A percentile compares a stretch with the other conserved stretches of the same genome.
These are phyloP conservation scores for Colletotrichum sp. DNA, from an alignment of 2,329 filamentous ascomycete genomes.

Conservation along the genomic window DNA sequence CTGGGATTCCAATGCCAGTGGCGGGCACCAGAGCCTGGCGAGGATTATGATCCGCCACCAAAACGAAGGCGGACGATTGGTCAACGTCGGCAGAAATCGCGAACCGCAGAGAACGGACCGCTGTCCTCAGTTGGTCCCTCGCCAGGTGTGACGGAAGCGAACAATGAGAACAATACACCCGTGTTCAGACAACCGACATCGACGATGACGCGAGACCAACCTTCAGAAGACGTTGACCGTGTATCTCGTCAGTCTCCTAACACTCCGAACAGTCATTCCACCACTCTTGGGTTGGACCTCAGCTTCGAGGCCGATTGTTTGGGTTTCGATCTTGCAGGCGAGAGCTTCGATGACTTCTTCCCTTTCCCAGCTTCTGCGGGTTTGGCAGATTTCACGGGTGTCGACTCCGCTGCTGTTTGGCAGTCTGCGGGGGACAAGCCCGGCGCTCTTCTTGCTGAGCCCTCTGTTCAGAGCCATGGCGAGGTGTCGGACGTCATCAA, in stretches of 20 bases:
- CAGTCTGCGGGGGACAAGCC: rapidly evolving
- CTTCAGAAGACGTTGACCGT: neutral
- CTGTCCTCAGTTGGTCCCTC: neutral
- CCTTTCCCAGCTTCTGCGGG: neutral
- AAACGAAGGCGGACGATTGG: neutral
- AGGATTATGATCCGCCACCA: neutral
- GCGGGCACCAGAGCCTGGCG: neutral
- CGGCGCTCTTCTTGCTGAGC: neutral
- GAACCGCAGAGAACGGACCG: neutral
- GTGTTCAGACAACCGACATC: neutral
- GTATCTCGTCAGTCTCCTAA: neutral
- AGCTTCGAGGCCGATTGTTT: neutral
- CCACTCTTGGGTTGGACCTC: neutral
- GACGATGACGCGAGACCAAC: rapidly evolving
- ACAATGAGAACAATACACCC: neutral
- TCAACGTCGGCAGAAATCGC: neutral
- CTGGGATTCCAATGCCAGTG: neutral
- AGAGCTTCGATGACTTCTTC: neutral
- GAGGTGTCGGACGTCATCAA: neutral
- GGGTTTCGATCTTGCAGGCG: neutral
- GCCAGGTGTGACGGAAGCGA: neutral
- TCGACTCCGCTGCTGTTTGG: neutral
- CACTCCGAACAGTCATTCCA: rapidly evolving
- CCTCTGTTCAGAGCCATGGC: neutral
- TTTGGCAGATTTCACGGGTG: rapidly evolving